A percentile compares a stretch with the other conserved stretches of the same genome.
These are phyloP conservation scores for Acanthamoeba pearcei DNA, from an alignment of 208 protist genomes.

Conservation along the genomic window DNA sequence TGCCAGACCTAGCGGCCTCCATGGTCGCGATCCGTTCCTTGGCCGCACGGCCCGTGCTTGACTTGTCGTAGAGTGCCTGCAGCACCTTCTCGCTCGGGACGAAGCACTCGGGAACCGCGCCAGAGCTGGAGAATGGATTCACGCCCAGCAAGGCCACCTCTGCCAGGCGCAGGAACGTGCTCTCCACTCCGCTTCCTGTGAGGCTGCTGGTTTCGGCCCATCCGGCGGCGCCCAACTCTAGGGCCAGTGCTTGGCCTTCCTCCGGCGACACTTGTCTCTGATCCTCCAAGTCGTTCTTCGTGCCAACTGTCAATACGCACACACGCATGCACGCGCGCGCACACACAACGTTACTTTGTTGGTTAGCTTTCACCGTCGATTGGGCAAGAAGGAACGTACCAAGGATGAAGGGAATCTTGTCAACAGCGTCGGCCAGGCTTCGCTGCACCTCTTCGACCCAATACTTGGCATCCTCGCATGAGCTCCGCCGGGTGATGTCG, in stretches of 20 bases:
- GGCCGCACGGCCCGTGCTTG: background rate
- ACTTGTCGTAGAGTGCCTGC: background rate
- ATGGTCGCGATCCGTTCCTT: too few species aligned
- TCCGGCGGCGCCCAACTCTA: background rate
- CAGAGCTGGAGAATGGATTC: background rate
- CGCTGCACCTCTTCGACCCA: background rate
- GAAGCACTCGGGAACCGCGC: background rate
- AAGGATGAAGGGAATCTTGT: background rate
- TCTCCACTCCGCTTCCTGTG: background rate
- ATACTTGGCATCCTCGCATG: background rate
- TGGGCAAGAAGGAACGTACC: background rate
- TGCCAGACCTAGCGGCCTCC: background rate
- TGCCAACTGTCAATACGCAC: background rate
- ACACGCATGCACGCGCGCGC: background rate
- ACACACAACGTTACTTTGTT: too few species aligned
- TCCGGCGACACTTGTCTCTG: background rate
- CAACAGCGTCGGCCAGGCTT: background rate
- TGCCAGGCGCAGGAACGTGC: background rate
- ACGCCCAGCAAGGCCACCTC: background rate
- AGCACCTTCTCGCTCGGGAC: background rate
- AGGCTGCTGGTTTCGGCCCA: background rate
- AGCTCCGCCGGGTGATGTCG: slow-evolving; percentile 35
- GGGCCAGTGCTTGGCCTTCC: background rate
- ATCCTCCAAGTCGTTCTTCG: background rate
- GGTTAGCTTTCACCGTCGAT: too few species aligned